phyloP scores from a whole-genome alignment of 2,329 filamentous ascomycete genomes.

The Sodiomyces alkalinus region DNA sequence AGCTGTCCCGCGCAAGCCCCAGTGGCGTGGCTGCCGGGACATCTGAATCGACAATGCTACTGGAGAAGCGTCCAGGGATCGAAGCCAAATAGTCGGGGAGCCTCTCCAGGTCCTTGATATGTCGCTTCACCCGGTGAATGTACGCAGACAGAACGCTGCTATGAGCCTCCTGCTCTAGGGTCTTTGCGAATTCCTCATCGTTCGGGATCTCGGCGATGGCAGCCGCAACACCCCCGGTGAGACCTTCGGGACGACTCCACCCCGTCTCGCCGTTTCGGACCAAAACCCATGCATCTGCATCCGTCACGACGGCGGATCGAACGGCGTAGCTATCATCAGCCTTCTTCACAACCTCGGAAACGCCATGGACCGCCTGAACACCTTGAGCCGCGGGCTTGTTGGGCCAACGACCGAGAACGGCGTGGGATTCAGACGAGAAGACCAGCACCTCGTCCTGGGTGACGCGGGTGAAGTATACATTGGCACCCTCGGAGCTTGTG shows the following conservation, averaged over 20 bases:
- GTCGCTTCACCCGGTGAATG: conserved; percentile 69
- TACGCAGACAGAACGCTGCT: conserved; percentile 72
- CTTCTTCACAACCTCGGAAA: conserved; percentile 71
- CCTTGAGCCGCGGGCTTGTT: conserved; percentile 28
- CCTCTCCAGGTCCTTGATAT: conserved; percentile 61
- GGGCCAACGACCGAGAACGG: conserved; percentile 61
- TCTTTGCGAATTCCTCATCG: conserved; percentile 59
- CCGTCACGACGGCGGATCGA: conserved; percentile 56
- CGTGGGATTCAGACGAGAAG: conserved; percentile 61
- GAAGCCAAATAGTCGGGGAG: conserved; percentile 59
- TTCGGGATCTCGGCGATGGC: conserved; percentile 66
- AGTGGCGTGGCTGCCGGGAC: conserved; percentile 24
- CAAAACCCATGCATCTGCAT: conserved; percentile 62
- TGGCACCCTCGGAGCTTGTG: conserved; percentile 59
- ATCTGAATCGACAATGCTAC: conserved; percentile 45
- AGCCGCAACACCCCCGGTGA: conserved; percentile 67
- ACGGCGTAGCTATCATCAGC: conserved; percentile 55
- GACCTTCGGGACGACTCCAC: conserved; percentile 71
- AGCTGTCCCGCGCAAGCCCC: conserved; percentile 51
- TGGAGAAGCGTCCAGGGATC: conserved; percentile 53
- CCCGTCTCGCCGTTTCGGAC: conserved; percentile 66
- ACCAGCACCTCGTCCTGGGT: conserved; percentile 60
- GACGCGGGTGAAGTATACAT: conserved; percentile 79
- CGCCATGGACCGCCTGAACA: conserved; percentile 45
- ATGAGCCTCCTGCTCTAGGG: conserved; percentile 74